These are phyloP conservation scores for Medicago lupulina DNA, from an alignment of 306 rosid genomes.

Conservation along the genomic window DNA sequence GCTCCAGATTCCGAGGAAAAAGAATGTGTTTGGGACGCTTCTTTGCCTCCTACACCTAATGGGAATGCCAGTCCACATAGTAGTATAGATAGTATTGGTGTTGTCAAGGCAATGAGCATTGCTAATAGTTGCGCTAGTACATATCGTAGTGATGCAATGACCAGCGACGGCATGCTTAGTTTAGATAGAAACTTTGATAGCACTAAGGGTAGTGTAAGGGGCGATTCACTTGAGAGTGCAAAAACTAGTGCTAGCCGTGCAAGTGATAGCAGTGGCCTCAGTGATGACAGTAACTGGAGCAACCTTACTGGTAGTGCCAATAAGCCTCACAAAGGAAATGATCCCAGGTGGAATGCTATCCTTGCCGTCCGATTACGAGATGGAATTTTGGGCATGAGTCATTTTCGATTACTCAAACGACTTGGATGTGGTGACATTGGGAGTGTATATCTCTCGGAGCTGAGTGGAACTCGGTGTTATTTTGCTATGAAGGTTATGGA, in stretches of 20 bases:
- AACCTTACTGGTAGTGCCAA: slow-evolving; percentile 95
- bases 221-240: slow-evolving; percentile 96
- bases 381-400: slow-evolving; percentile 97
- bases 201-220: slow-evolving; percentile 81
- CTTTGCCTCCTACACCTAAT: slow-evolving; percentile 98
- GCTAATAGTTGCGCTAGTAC: slow-evolving; percentile 93
- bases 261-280: slow-evolving; percentile 95
- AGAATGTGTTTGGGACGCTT: slow-evolving; percentile 99
- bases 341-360: slow-evolving; percentile 99
- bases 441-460: slow-evolving; percentile 96
- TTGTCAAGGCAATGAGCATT: slow-evolving; percentile 92
- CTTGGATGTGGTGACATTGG: slow-evolving; percentile 99
- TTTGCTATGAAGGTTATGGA: slow-evolving; percentile 99
- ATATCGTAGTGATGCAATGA: slow-evolving; percentile 76
- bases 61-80: slow-evolving; percentile 98
- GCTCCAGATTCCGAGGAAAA: slow-evolving; percentile 88
- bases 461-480: slow-evolving; percentile 91
- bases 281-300: slow-evolving; percentile 99
- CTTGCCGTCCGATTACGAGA: slow-evolving; percentile 93
- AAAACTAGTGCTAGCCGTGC: slow-evolving; percentile 92
- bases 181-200: slow-evolving; percentile 83
- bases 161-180: slow-evolving; percentile 94
- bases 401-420: slow-evolving; percentile 84
- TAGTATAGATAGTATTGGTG: slow-evolving; percentile 91
- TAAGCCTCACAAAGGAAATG: slow-evolving; percentile 99